Evolutionary conservation across 2,329 filamentous ascomycete species (phyloP).

Genomic region (Penicillium rolfsii): DNA sequence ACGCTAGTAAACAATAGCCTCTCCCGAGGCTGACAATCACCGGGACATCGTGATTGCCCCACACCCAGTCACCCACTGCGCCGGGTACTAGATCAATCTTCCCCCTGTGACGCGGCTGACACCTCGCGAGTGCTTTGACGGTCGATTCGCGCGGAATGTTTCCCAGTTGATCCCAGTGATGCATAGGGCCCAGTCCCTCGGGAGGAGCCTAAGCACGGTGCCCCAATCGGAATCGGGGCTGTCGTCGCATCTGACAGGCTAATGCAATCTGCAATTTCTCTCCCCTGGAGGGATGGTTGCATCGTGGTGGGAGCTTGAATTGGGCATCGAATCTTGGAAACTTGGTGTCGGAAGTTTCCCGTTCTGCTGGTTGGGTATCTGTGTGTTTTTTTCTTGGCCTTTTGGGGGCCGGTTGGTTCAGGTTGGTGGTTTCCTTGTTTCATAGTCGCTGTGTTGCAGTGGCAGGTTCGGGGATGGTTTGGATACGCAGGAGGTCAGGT

Average conservation of each 20-base stretch:
- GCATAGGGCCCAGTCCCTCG: not conserved
- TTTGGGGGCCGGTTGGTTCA: conserved; percentile 2
- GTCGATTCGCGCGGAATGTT: not conserved
- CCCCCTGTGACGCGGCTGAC: not conserved
- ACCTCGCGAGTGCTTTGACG: not conserved
- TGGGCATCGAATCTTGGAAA: not conserved
- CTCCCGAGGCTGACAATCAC: conserved; percentile 15
- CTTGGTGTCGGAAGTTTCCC: not conserved
- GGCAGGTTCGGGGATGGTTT: conserved; percentile 25
- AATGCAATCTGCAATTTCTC: not conserved
- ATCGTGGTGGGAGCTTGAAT: not conserved
- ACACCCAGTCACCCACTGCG: not conserved
- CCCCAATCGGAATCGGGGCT: not conserved
- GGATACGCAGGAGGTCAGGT: conserved; percentile 32
- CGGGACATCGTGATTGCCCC: conserved; percentile 3
- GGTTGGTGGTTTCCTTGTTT: conserved; percentile 14
- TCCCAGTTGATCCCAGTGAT: not conserved
- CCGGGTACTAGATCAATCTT: not conserved
- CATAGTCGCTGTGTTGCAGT: conserved; percentile 32
- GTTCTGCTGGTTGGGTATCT: not conserved
- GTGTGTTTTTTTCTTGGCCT: not conserved
- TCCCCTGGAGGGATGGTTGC: not conserved
- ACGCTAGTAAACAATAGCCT: conserved; percentile 33
- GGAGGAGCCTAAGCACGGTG: not conserved
- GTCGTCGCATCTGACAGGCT: not conserved